Base-by-base conservation (phyloP, 495 filamentous ascomycete species). In the Immersiella caudata region DNA sequence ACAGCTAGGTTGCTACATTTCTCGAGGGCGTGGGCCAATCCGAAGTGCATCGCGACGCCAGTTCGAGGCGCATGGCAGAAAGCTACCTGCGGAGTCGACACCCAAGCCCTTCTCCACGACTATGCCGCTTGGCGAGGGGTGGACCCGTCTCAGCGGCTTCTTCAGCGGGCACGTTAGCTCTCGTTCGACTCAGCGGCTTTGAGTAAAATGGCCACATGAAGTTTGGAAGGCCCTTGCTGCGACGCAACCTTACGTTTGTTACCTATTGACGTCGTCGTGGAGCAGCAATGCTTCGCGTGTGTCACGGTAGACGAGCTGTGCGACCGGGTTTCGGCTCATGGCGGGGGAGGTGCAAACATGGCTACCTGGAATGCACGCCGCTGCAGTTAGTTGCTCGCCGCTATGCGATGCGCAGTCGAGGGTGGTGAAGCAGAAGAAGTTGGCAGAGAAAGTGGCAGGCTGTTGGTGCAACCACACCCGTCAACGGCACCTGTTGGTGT, bases 351-450 rank as follows among this genome's bases (percentile, higher is more conserved):
- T 46, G 40, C 40, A 18, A 46, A 46, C 5, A 46, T 46, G 40
- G 40, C 40, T 46, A 46, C 40, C 40, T 46, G 40, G 40, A 46
- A 46, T 46, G 54, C n/a, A 27, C 25, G 54, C 54, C 14, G 40
- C 40, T 14, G 40, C 40, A 46, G 40, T 46, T 18, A 46, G 40
- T 18, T 29, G 18, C 29, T 12, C 25, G 25, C 29, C 16, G n/a
- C n/a, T n/a, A 33, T 8, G 29, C 29, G 29, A 26, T 57, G 54
- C 54, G 54, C 54, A 57, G 54, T 26, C 22, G 54, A 57, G 54
- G 21, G 54, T 27, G 22, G 54, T 46, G 4, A 14, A 46, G 11
- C 29, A 33, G n/a, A n/a, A n/a, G n/a, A n/a, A n/a, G n/a, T n/a
- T n/a, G n/a, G 29, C 29, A 33, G 8, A 33, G 12, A 18, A 52